Evolutionary conservation across 2,329 filamentous ascomycete species (phyloP), one percentile per base, ranked within the genome.

Genomic region (Zasmidium angulare): DNA sequence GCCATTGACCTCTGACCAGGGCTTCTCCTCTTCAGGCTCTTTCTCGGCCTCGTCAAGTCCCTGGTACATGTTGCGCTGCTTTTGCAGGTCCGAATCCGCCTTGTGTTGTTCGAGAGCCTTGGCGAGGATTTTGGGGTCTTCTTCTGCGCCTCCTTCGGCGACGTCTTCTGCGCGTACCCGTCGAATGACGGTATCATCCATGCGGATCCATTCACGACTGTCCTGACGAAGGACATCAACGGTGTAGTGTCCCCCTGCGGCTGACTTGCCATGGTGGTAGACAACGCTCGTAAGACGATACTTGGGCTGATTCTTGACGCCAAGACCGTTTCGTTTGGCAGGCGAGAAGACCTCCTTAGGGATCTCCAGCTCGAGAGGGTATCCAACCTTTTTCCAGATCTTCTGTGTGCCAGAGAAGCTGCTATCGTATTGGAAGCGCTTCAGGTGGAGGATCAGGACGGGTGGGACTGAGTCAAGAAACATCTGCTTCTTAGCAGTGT

Each of bases 341-440:
- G 88, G 86, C 11, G 92, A 89, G 70, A 99, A 89, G 10, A 91
- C 89, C 72, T 98, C 93, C 58, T 88, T 89, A 0, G 95, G 95
- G 63, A 99, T 91, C 73, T 98, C 93, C 53, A 99, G 82, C 70
- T 98, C 93, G 24, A 99, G 80, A 0, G 95, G 95, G 71, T 99
- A 99, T 20, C 92, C 93, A 59, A 99, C 83, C 79, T 93, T 96
- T 80, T 98, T 99, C 91, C 93, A 97, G 64, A 98, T 96, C 81
- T 99, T 99, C 70, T 96, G 89, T 0, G 92, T 96, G 22, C 92
- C 92, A 48, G 88, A 90, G 29, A 68, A 54, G 59, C 88, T 85
- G 62, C 87, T 90, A 69, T 98, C 92, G 69, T 96, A 98, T 69
- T 97, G 91, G 81, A 99, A 99, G 48, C 95, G 91, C 79, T 99